Evolutionary conservation across 805 yeast genomes (phyloP).

Genomic region (Wickerhamiella brachini): DNA sequence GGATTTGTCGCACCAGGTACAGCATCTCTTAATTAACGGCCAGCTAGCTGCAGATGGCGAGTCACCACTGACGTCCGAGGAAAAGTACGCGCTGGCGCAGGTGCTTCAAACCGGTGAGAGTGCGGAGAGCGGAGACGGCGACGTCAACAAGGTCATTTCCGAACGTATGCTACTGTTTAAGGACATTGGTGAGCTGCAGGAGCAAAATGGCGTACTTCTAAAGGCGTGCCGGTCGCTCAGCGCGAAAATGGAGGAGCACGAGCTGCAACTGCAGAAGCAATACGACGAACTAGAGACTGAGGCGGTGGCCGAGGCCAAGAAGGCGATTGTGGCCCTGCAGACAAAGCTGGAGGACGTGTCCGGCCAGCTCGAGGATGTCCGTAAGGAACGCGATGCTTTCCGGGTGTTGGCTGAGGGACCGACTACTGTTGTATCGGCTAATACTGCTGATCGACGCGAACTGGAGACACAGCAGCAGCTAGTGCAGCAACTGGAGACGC

Average conservation of each 20-base stretch:
- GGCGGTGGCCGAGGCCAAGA: conserved; percentile 25
- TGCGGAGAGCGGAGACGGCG: conserved; percentile 32
- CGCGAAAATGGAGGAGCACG: conserved; percentile 52
- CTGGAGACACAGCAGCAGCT: background rate
- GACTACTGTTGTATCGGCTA: no score
- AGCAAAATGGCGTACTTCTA: conserved; percentile 60
- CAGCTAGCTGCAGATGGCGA: conserved; percentile 49
- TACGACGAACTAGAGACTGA: conserved; percentile 20
- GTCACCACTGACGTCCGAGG: conserved; percentile 49
- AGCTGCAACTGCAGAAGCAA: conserved; percentile 20
- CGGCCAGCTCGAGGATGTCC: conserved; percentile 37
- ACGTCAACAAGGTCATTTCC: conserved; percentile 58
- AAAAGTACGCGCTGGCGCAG: conserved; percentile 47
- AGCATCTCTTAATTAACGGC: conserved; percentile 42
- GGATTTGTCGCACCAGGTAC: conserved; percentile 77
- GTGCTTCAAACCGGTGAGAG: conserved; percentile 29
- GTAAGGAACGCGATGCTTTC: conserved; percentile 59
- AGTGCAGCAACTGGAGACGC: background rate
- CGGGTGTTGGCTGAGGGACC: conserved; percentile 14
- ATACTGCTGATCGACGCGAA: background rate
- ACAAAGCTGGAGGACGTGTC: conserved; percentile 32
- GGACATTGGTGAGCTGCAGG: conserved; percentile 51
- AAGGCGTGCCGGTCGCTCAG: conserved; percentile 60
- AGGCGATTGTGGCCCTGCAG: conserved; percentile 21
- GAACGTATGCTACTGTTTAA: conserved; percentile 62